A percentile compares a stretch with the other conserved stretches of the same genome.
These are phyloP conservation scores for Suillus clintonianus DNA, from an alignment of 768 basidiomycete species.

Conservation along the genomic window DNA sequence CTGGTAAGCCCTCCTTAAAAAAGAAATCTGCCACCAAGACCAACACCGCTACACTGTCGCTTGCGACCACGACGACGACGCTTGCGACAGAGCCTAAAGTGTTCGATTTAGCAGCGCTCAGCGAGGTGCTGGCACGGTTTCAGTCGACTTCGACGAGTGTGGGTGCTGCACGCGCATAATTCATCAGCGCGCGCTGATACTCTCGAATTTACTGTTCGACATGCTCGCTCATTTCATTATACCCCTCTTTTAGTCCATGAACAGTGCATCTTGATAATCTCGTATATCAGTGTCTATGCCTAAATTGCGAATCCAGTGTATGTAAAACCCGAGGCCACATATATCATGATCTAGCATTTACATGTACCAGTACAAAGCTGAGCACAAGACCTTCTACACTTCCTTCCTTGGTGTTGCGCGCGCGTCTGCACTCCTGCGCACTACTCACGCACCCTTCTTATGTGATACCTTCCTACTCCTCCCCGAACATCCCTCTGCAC, in stretches of 20 bases:
- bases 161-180: background rate
- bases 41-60: constrained; percentile 10
- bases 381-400: background rate
- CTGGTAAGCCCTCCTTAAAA: constrained; percentile 15
- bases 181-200: background rate
- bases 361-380: background rate
- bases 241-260: background rate
- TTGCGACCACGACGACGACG: constrained; percentile 13
- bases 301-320: background rate
- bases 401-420: background rate
- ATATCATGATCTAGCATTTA: background rate
- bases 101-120: constrained; percentile 26
- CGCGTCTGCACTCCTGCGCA: background rate
- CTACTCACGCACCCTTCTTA: background rate
- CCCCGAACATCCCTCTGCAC: background rate
- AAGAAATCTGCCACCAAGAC: constrained; percentile 6
- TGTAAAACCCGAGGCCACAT: background rate
- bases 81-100: constrained; percentile 9
- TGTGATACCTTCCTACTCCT: background rate
- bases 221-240: background rate
- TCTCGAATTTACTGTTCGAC: background rate
- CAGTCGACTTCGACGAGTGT: constrained; percentile 11
- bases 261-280: background rate
- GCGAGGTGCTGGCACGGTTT: constrained; percentile 28
- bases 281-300: background rate